These are phyloP conservation scores for Scheffersomyces amazonensis DNA, from an alignment of 805 yeast genomes.

Conservation along the genomic window DNA sequence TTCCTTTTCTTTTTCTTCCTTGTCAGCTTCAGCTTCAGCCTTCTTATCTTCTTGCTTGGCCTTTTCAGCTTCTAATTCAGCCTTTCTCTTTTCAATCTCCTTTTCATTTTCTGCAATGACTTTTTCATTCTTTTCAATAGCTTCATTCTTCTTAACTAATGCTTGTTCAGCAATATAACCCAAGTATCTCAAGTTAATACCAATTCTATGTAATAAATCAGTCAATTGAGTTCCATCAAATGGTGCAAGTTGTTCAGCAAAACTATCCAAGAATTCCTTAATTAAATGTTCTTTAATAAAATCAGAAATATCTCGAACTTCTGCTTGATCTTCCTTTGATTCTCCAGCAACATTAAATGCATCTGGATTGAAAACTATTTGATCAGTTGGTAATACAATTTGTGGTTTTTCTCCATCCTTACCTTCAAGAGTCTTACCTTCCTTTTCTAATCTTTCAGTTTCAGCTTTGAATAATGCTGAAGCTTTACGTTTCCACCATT, in stretches of 20 bases:
- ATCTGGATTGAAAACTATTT: conserved; percentile 75
- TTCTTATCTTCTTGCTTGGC: conserved; percentile 16
- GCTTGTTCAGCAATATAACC: conserved; percentile 54
- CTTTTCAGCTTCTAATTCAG: conserved; percentile 19
- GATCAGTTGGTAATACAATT: conserved; percentile 50
- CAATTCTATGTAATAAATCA: conserved; percentile 66
- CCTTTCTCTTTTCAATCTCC: conserved; percentile 21
- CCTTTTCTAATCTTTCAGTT: conserved; percentile 44
- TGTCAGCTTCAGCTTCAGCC: conserved; percentile 21
- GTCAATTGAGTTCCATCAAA: conserved; percentile 79
- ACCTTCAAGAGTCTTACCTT: conserved; percentile 25
- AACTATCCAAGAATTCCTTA: conserved; percentile 57
- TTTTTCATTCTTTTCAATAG: conserved; percentile 14
- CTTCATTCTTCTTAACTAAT: conserved; percentile 14
- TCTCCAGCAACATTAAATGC: conserved; percentile 50
- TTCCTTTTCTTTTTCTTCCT: conserved; percentile 25
- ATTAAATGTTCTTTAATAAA: conserved; percentile 59
- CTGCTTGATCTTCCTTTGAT: conserved; percentile 52
- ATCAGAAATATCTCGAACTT: conserved; percentile 67
- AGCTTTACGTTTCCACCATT: conserved; percentile 79
- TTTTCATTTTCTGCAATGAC: conserved; percentile 23
- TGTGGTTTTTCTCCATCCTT: conserved; percentile 43
- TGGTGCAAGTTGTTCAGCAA: conserved; percentile 61
- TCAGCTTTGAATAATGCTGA: conserved; percentile 50
- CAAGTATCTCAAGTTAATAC: conserved; percentile 87